A percentile compares a stretch with the other conserved stretches of the same genome.
phyloP scores from a whole-genome alignment of 2,329 filamentous ascomycete genomes.

The Phyllosticta citribraziliensis region DNA sequence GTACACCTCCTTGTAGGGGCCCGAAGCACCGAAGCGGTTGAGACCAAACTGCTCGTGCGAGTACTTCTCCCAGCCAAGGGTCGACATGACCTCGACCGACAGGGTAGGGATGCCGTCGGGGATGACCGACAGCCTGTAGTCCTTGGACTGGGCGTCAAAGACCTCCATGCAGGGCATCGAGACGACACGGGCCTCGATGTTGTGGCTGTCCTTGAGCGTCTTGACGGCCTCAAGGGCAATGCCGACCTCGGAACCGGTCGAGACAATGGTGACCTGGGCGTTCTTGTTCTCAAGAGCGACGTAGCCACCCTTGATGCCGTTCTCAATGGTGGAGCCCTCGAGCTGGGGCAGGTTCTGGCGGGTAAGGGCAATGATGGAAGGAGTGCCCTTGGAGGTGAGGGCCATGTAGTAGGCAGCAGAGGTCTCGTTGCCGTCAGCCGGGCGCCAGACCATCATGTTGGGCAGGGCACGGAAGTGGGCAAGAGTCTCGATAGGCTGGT shows the following conservation, averaged over 20 bases:
- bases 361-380: slow-evolving; percentile 86
- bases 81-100: slow-evolving; percentile 94
- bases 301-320: slow-evolving; percentile 91
- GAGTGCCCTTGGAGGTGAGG: slow-evolving; percentile 79
- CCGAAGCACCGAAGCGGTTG: slow-evolving; percentile 96
- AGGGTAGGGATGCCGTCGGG: slow-evolving; percentile 89
- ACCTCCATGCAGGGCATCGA: slow-evolving; percentile 96
- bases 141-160: slow-evolving; percentile 88
- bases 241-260: slow-evolving; percentile 91
- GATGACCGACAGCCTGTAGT: slow-evolving; percentile 85
- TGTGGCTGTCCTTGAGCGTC: slow-evolving; percentile 79
- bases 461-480: slow-evolving; percentile 85
- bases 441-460: slow-evolving; percentile 99
- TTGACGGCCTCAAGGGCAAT: slow-evolving; percentile 91
- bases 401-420: slow-evolving; percentile 96
- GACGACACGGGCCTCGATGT: slow-evolving; percentile 80
- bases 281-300: slow-evolving; percentile 74
- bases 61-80: slow-evolving; percentile 98
- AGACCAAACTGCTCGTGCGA: slow-evolving; percentile 98
- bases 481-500: slow-evolving; percentile 51
- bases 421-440: slow-evolving; percentile 96
- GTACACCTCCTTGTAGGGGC: slow-evolving; percentile 97
- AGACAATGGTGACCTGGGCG: slow-evolving; percentile 80
- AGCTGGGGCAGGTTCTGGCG: slow-evolving; percentile 98
- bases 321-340: slow-evolving; percentile 83